A percentile compares a stretch with the other conserved stretches of the same genome.
phyloP scores from a whole-genome alignment of 2,329 filamentous ascomycete species.

The Fusarium nelsonii region DNA sequence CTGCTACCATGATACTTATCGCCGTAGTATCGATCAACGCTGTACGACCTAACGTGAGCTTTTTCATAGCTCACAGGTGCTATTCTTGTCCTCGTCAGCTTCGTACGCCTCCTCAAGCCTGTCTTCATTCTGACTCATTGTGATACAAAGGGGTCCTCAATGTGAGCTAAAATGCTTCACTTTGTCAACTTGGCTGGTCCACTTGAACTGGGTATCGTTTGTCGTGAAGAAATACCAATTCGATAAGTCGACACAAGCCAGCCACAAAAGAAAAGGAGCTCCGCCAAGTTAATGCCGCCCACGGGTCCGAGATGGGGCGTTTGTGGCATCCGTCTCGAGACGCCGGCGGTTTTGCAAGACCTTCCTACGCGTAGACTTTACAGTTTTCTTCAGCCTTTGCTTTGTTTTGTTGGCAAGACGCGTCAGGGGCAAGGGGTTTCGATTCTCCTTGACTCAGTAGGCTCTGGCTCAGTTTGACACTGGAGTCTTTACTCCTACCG shows the following conservation, averaged over 20 bases:
- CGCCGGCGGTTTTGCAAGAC: constrained; percentile 28
- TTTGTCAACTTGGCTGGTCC: constrained; percentile 17
- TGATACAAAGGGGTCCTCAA: constrained; percentile 15
- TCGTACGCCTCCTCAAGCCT: not conserved
- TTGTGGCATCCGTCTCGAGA: constrained; percentile 16
- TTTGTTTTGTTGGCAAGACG: constrained; percentile 22
- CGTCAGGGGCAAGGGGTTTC: constrained; percentile 19
- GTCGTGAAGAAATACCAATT: constrained; percentile 8
- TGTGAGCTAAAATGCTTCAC: not conserved
- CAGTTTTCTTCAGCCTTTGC: constrained; percentile 9
- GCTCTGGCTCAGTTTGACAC: constrained; percentile 5
- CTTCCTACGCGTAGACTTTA: constrained; percentile 5
- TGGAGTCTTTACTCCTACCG: constrained; percentile 5
- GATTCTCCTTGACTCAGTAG: constrained; percentile 15
- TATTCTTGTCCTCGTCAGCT: constrained; percentile 27
- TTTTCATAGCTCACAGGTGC: constrained; percentile 19
- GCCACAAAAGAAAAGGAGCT: constrained; percentile 1
- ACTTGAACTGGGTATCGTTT: constrained; percentile 19
- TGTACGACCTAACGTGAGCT: constrained; percentile 18
- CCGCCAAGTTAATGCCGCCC: constrained; percentile 6
- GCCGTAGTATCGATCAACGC: not conserved
- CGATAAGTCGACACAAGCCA: not conserved
- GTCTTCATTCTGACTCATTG: not conserved
- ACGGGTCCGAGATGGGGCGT: constrained; percentile 11
- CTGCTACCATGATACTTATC: constrained; percentile 15